Conservation (phyloP, 148 eudicot genomes). For the Cornus kousa region DNA sequence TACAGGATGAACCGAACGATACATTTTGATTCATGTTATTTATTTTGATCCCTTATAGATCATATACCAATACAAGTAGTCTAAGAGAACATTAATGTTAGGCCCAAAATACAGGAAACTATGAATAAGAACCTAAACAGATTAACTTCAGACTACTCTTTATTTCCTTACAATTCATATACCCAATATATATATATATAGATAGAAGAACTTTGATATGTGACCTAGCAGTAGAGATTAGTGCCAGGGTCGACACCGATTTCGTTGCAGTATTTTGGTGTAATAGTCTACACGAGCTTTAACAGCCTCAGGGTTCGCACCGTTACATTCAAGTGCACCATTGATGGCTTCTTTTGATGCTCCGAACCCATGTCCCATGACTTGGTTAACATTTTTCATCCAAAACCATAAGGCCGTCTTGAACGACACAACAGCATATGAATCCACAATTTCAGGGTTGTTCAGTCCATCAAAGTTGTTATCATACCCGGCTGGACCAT, state of each 20-base stretch:
- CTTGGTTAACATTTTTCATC: constrained; percentile 41
- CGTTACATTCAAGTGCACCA: constrained; percentile 39
- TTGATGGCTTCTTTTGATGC: constrained; percentile 56
- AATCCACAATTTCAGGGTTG: constrained; percentile 47
- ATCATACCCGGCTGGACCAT: constrained; percentile 33
- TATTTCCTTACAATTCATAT: too few relatives aligned
- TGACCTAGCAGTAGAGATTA: constrained; percentile 39
- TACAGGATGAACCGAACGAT: too few relatives aligned
- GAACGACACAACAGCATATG: constrained; percentile 41
- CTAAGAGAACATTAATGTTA: too few relatives aligned
- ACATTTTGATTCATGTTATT: too few relatives aligned
- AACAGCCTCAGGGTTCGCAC: constrained; percentile 21
- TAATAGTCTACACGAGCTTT: constrained; percentile 38
- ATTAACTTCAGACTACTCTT: too few relatives aligned
- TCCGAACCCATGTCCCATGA: constrained; percentile 56
- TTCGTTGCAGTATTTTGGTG: constrained; percentile 34
- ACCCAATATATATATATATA: too few relatives aligned
- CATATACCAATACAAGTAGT: too few relatives aligned
- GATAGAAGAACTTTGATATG: too few relatives aligned
- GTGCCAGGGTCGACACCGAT: constrained; percentile 53
- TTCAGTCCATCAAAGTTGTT: constrained; percentile 27
- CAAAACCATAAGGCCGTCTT: constrained; percentile 63
- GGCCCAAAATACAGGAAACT: too few relatives aligned
- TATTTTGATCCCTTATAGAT: too few relatives aligned
- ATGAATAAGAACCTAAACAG: too few relatives aligned